Conservation (phyloP, 2,329 filamentous ascomycete species). For the Diaporthe destruens region DNA sequence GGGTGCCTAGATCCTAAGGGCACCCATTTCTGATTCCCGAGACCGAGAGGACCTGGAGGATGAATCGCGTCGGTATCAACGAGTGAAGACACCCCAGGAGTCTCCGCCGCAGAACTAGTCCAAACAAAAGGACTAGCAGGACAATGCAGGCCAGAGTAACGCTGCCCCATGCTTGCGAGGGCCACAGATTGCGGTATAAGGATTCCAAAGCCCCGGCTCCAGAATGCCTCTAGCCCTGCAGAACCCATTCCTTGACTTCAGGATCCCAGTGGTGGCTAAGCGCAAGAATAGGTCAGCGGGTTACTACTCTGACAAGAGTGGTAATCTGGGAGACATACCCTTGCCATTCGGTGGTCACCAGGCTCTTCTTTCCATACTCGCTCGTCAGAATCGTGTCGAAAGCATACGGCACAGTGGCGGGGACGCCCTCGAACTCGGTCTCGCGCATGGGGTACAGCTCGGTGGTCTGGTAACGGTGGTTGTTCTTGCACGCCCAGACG, state of each 20-base stretch:
- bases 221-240: conserved; percentile 44
- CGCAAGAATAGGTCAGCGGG: conserved; percentile 41
- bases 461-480: conserved; percentile 76
- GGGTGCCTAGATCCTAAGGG: background rate
- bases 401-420: conserved; percentile 76
- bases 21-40: background rate
- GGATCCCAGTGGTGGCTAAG: conserved; percentile 72
- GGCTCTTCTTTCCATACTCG: conserved; percentile 74
- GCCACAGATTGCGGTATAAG: background rate
- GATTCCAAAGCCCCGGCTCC: background rate
- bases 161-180: background rate
- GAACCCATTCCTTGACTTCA: conserved; percentile 71
- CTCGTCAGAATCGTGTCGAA: conserved; percentile 75
- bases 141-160: background rate
- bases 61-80: background rate
- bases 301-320: background rate
- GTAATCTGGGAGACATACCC: conserved; percentile 61
- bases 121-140: conserved; percentile 7
- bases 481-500: conserved; percentile 84
- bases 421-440: conserved; percentile 80
- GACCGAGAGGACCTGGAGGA: background rate
- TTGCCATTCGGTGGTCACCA: conserved; percentile 71
- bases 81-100: background rate
- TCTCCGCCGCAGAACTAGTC: background rate
- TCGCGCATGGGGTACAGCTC: conserved; percentile 83